These are phyloP conservation scores for Dendrobium officinale DNA, from an alignment of 106 monocot species.

Conservation along the genomic window DNA sequence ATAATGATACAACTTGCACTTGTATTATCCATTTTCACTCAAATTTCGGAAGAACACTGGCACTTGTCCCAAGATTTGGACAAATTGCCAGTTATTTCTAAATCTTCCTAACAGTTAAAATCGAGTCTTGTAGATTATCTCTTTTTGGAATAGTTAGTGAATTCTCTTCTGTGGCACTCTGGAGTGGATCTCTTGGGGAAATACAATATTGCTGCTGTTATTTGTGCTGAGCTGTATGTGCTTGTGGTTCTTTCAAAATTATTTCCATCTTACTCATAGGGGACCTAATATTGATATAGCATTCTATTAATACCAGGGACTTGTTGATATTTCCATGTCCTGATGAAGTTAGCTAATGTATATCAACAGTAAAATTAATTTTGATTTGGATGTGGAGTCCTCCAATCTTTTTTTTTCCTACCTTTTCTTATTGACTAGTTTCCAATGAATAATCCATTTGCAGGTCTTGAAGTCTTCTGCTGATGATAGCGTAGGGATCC, in stretches of 20 bases:
- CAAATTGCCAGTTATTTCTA: not conserved
- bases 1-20: not conserved
- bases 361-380: not conserved
- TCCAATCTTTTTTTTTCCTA: not conserved
- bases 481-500: not conserved
- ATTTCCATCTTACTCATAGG: not conserved
- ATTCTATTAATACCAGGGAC: not conserved
- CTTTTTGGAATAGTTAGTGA: not conserved
- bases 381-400: not conserved
- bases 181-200: not conserved
- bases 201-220: not conserved
- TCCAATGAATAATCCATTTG: slow-evolving; percentile 1
- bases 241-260: not conserved
- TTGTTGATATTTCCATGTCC: not conserved
- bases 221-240: not conserved
- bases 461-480: slow-evolving; percentile 32
- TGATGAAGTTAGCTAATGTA: not conserved
- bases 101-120: not conserved
- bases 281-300: not conserved
- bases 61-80: not conserved
- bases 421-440: not conserved
- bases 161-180: not conserved
- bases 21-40: not conserved
- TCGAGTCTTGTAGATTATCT: not conserved
- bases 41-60: not conserved